Percentiles rank a stretch among this genome's conserved stretches.
These are phyloP conservation scores for Spergularia marina DNA, from an alignment of 148 eudicot species.

Conservation along the genomic window DNA sequence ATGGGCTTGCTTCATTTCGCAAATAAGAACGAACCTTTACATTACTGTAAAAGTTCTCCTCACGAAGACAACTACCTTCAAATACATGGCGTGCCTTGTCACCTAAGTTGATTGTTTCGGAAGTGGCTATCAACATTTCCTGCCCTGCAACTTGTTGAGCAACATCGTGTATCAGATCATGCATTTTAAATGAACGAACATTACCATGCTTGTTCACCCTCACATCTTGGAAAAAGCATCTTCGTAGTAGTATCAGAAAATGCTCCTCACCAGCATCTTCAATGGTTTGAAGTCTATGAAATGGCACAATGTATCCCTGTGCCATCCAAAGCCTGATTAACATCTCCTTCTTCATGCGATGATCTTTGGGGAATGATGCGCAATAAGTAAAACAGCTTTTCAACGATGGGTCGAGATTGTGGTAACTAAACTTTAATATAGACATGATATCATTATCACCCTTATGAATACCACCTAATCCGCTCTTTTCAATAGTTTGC, in stretches of 20 bases:
- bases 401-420: neutral
- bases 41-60: neutral
- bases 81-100: conserved; percentile 20
- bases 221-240: too few relatives aligned
- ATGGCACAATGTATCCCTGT: too few relatives aligned
- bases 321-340: conserved; percentile 15
- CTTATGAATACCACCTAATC: too few relatives aligned
- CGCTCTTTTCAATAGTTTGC: too few relatives aligned
- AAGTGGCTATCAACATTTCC: neutral
- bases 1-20: neutral
- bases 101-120: neutral
- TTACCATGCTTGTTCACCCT: too few relatives aligned
- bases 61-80: neutral
- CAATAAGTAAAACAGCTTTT: conserved; percentile 5
- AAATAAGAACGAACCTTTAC: conserved; percentile 11
- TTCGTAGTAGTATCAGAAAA: too few relatives aligned
- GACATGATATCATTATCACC: too few relatives aligned
- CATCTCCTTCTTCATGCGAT: neutral
- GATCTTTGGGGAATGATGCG: conserved; percentile 7
- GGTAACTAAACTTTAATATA: too few relatives aligned
- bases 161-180: neutral
- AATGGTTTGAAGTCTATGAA: too few relatives aligned
- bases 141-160: neutral
- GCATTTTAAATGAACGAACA: too few relatives aligned
- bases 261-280: too few relatives aligned